phyloP scores from a whole-genome alignment of 2,329 filamentous ascomycete genomes.

The Dactylellina haptotyla region DNA sequence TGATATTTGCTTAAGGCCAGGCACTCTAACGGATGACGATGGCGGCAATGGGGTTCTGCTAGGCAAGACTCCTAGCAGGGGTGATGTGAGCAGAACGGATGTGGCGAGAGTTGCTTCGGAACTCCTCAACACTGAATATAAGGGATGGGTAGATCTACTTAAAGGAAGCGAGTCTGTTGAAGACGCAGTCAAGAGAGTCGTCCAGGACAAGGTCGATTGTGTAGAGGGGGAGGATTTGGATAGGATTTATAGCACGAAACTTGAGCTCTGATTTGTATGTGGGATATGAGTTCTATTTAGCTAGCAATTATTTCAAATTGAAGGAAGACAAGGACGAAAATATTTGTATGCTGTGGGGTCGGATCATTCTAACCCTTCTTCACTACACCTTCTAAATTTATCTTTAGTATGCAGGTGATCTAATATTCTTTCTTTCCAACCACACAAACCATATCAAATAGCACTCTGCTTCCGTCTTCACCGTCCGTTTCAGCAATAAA shows the following conservation, averaged over 20 bases:
- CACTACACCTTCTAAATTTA: not conserved
- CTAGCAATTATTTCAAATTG: no score
- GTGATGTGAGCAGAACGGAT: slow-evolving; percentile 67
- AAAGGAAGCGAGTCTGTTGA: slow-evolving; percentile 54
- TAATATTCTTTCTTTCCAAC: slow-evolving; percentile 11
- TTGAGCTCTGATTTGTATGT: slow-evolving; percentile 24
- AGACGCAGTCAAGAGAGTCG: slow-evolving; percentile 55
- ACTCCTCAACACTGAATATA: slow-evolving; percentile 66
- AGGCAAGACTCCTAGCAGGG: slow-evolving; percentile 62
- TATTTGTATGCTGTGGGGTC: no score
- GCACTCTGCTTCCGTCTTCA: slow-evolving; percentile 10
- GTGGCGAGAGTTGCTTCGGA: slow-evolving; percentile 70
- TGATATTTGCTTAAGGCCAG: slow-evolving; percentile 59
- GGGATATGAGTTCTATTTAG: not conserved
- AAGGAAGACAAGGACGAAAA: no score
- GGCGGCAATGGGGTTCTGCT: slow-evolving; percentile 62
- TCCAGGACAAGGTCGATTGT: slow-evolving; percentile 30
- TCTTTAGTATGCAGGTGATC: not conserved
- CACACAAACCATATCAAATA: slow-evolving; percentile 34
- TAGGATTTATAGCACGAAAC: slow-evolving; percentile 25
- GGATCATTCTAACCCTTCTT: no score
- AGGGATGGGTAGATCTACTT: slow-evolving; percentile 59
- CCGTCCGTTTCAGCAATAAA: slow-evolving; percentile 26
- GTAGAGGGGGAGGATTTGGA: slow-evolving; percentile 46
- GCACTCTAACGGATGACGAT: slow-evolving; percentile 62